These are phyloP conservation scores for Aspergillus calidoustus DNA, from an alignment of 2,329 filamentous ascomycete species.

Conservation along the genomic window DNA sequence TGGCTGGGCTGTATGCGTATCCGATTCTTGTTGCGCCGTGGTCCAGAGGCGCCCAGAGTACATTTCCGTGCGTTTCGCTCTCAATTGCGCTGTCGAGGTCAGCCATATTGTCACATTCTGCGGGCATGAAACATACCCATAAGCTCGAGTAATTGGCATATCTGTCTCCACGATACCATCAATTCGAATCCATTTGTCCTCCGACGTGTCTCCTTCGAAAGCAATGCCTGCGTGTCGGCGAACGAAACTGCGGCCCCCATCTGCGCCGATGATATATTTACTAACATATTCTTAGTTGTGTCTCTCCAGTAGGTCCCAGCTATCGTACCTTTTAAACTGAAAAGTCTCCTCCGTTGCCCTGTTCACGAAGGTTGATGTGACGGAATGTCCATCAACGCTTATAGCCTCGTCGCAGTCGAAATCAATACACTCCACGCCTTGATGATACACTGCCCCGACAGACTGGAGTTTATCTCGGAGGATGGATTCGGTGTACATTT, in stretches of 20 bases:
- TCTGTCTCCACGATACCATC: slow-evolving; percentile 15
- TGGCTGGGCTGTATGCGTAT: slow-evolving; percentile 12
- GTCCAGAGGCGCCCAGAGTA: slow-evolving; percentile 20
- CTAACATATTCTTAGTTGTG: background rate
- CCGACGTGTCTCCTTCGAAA: slow-evolving; percentile 14
- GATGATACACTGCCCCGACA: background rate
- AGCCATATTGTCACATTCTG: background rate
- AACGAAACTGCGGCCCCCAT: slow-evolving; percentile 15
- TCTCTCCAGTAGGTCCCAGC: background rate
- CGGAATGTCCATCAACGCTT: background rate
- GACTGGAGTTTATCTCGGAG: slow-evolving; percentile 40
- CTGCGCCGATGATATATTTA: slow-evolving; percentile 17
- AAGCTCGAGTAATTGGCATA: slow-evolving; percentile 6
- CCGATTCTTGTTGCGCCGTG: slow-evolving; percentile 13
- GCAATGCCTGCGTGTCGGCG: slow-evolving; percentile 10
- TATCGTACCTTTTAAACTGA: background rate
- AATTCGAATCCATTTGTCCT: slow-evolving; percentile 18
- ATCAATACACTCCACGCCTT: background rate
- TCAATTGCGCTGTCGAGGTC: slow-evolving; percentile 5
- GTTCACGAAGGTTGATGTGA: background rate
- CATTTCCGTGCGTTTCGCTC: slow-evolving; percentile 16
- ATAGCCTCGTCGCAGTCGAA: background rate
- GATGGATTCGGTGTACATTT: slow-evolving; percentile 61
- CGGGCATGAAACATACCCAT: background rate
- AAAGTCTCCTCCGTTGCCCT: background rate